phyloP scores from a whole-genome alignment of 176 grass and related monocot species.

The Raddia distichophylla region DNA sequence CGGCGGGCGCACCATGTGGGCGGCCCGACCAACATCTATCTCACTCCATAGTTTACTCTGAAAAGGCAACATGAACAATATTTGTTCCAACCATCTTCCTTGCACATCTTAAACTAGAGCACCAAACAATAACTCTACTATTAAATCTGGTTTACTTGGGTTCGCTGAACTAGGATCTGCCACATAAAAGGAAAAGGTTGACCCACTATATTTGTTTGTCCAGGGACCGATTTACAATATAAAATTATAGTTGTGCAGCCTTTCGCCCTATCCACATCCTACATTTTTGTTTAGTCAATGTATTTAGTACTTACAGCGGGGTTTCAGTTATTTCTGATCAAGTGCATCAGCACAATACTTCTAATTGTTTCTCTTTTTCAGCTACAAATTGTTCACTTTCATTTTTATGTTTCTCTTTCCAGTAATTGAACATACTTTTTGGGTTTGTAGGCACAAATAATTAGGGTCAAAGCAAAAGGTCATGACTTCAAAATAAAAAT shows the following conservation, averaged over 20 bases:
- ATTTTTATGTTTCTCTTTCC: neutral
- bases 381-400: neutral
- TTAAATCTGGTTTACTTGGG: conserved; percentile 13
- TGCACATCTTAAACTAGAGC: neutral
- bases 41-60: no score
- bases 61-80: neutral
- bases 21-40: no score
- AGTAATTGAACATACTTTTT: conserved; percentile 9
- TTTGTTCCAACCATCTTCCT: neutral
- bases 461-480: conserved; percentile 61
- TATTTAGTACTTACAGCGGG: conserved; percentile 3
- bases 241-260: neutral
- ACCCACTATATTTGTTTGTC: neutral
- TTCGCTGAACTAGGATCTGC: neutral
- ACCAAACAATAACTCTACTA: neutral
- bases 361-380: neutral
- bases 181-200: neutral
- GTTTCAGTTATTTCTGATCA: neutral
- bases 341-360: neutral
- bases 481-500: conserved; percentile 74
- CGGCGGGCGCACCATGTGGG: no score
- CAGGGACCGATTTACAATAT: neutral
- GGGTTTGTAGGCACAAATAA: conserved; percentile 46
- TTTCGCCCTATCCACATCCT: neutral
- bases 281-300: conserved; percentile 9